These are phyloP conservation scores for Colletotrichum orbiculare DNA, from an alignment of 2,329 filamentous ascomycete species.

Conservation along the genomic window DNA sequence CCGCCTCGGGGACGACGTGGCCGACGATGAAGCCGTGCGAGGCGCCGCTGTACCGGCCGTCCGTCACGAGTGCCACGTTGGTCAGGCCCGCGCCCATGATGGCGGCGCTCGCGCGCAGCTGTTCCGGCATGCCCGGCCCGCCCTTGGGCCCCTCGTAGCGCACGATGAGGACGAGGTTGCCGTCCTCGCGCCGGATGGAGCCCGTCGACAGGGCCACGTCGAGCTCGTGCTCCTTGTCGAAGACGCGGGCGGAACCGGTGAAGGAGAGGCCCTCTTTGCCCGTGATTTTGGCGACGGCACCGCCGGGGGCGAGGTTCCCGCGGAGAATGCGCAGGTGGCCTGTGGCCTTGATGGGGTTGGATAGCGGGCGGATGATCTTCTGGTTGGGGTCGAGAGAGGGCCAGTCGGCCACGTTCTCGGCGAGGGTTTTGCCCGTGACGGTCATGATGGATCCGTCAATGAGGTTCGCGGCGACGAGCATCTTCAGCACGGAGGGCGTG, in stretches of 20 bases:
- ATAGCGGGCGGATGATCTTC: conserved; percentile 82
- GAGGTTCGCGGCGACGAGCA: conserved; percentile 80
- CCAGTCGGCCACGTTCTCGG: conserved; percentile 81
- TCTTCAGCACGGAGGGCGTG: conserved; percentile 86
- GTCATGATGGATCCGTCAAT: conserved; percentile 84
- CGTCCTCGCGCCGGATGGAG: conserved; percentile 62
- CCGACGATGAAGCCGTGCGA: conserved; percentile 94
- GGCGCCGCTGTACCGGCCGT: conserved; percentile 89
- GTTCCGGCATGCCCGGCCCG: conserved; percentile 96
- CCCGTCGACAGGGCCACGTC: conserved; percentile 80
- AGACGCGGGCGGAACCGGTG: conserved; percentile 83
- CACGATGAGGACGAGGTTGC: conserved; percentile 90
- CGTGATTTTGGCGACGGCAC: conserved; percentile 95
- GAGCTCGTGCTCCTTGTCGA: conserved; percentile 85
- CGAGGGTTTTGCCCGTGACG: conserved; percentile 85
- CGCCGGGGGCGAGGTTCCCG: conserved; percentile 88
- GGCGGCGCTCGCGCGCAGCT: conserved; percentile 86
- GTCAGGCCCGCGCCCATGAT: conserved; percentile 92
- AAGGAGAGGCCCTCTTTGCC: conserved; percentile 92
- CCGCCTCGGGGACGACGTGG: conserved; percentile 91
- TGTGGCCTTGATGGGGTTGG: conserved; percentile 78
- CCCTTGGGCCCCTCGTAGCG: conserved; percentile 95
- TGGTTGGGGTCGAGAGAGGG: conserved; percentile 83
- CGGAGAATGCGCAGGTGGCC: conserved; percentile 90
- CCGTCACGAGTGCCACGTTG: conserved; percentile 91